Conservation (phyloP, 2,329 filamentous ascomycete genomes). For the Calonectria leucothoes region DNA sequence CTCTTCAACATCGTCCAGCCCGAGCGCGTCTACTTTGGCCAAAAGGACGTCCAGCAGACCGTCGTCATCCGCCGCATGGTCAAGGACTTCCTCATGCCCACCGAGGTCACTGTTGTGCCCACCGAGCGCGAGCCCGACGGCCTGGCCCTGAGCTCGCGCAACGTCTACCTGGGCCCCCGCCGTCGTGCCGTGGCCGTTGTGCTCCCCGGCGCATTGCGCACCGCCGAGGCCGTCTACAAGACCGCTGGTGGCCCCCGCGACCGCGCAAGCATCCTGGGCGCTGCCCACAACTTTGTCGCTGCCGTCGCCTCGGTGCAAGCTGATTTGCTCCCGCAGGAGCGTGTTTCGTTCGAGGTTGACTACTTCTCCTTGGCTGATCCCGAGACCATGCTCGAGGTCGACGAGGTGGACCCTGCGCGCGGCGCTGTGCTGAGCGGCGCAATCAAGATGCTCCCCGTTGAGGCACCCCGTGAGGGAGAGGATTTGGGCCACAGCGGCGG, state of each 20-base stretch:
- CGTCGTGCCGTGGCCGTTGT: slow-evolving; percentile 79
- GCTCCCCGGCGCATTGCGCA: slow-evolving; percentile 74
- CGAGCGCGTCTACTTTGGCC: slow-evolving; percentile 88
- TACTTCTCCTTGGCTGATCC: slow-evolving; percentile 94
- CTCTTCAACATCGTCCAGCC: slow-evolving; percentile 64
- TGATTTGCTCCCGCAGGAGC: slow-evolving; percentile 65
- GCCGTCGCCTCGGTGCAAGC: slow-evolving; percentile 70
- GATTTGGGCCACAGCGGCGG: slow-evolving; percentile 79
- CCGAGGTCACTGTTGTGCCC: slow-evolving; percentile 76
- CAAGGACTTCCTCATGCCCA: slow-evolving; percentile 85
- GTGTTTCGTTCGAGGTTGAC: slow-evolving; percentile 84
- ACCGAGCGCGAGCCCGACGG: slow-evolving; percentile 85
- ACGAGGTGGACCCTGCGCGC: slow-evolving; percentile 72
- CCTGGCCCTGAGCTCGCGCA: slow-evolving; percentile 90
- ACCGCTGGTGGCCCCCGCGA: slow-evolving; percentile 60
- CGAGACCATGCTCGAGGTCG: slow-evolving; percentile 82
- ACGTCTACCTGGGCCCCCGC: slow-evolving; percentile 87
- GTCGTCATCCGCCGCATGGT: slow-evolving; percentile 90
- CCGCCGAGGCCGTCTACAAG: slow-evolving; percentile 76
- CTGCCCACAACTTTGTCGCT: slow-evolving; percentile 72
- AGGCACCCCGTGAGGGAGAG: slow-evolving; percentile 76
- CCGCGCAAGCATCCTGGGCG: slow-evolving; percentile 76
- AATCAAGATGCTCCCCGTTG: slow-evolving; percentile 87
- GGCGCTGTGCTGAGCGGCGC: slow-evolving; percentile 92
- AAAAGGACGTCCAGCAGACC: slow-evolving; percentile 98